Evolutionary conservation across 345 rosid species (phyloP), one percentile per base, ranked within the genome.

Genomic region (Acer negundo): DNA sequence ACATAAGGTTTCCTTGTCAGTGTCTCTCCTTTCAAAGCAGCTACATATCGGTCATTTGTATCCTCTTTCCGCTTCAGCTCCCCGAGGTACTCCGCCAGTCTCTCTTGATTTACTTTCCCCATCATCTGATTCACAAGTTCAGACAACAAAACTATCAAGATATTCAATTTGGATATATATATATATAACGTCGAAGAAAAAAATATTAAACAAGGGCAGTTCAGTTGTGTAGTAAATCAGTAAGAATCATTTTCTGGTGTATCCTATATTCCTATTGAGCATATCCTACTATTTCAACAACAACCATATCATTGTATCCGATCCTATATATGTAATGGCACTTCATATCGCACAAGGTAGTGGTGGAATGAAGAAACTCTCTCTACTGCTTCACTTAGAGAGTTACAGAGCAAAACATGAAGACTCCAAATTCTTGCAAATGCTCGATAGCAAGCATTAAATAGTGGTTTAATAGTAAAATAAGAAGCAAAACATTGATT

Each of bases 11-110:
- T 95, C 88, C 99, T 87, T 69, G 92, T 91, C 85, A 95, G 84
- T 49, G 97, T 95, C 89, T 95, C 90, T 65, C 99, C 98, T 74
- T 80, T 87, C 49, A 95, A 72, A 53, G 97, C 99, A 76, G 99
- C 99, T 10, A 92, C 92, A 58, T 95, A 95, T 42, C 97, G 87
- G 77, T 95, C 97, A 58, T 93, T 95, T 10, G 99, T 95, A 77
- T 95, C 92, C 83, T 95, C 93, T 78, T 90, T 95, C 76, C 94
- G 86, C 86, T 93, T 86, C 78, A 95, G 84, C 86, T 95, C 98
- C 59, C 94, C 92, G 2, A 96, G 97, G 81, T 89, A 96, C 70
- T 92, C 99, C 7, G 94, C 97, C 71, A 96, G 83, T 77, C 99
- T 85, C 82, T 94, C 97, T 83, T 84, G 87, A 78, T 94, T 92